These are phyloP conservation scores for Exophiala sp. DNA, from an alignment of 2,329 filamentous ascomycete genomes.

Conservation along the genomic window DNA sequence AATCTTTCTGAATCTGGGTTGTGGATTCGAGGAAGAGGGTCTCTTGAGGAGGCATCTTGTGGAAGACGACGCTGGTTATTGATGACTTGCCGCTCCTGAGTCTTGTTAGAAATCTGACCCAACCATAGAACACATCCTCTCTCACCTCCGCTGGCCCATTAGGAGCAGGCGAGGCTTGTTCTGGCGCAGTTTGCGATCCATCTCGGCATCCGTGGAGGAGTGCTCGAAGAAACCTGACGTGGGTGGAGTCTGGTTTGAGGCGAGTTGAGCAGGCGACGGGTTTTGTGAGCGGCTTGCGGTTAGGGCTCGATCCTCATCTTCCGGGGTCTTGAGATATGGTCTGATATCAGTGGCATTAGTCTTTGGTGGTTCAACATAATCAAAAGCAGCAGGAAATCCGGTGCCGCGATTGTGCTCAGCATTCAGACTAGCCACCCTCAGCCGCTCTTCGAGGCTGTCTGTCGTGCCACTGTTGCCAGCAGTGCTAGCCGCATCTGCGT, in stretches of 20 bases:
- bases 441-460: slow-evolving; percentile 10
- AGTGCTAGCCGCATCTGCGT: slow-evolving; percentile 1
- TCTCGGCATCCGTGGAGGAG: slow-evolving; percentile 3
- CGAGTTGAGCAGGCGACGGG: background rate
- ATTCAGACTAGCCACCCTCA: slow-evolving; percentile 12
- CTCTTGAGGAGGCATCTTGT: slow-evolving; percentile 93
- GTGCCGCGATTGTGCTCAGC: slow-evolving; percentile 1
- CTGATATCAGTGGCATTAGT: slow-evolving; percentile 13
- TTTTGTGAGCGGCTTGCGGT: background rate
- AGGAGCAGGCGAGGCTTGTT: slow-evolving; percentile 77
- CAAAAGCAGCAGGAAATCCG: slow-evolving; percentile 1
- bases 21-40: slow-evolving; percentile 95
- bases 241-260: background rate
- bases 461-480: background rate
- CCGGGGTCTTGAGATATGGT: slow-evolving; percentile 9
- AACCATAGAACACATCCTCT: slow-evolving; percentile 9
- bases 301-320: slow-evolving; percentile 7
- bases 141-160: slow-evolving; percentile 90
- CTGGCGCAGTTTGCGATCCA: slow-evolving; percentile 45
- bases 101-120: slow-evolving; percentile 2
- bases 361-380: slow-evolving; percentile 5
- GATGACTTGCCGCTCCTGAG: slow-evolving; percentile 92
- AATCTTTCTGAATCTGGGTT: slow-evolving; percentile 86
- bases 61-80: slow-evolving; percentile 97
- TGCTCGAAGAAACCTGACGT: background rate